These are phyloP conservation scores for Cryptococcus neoformans DNA, from an alignment of 1,284 basidiomycete genomes.

Conservation along the genomic window DNA sequence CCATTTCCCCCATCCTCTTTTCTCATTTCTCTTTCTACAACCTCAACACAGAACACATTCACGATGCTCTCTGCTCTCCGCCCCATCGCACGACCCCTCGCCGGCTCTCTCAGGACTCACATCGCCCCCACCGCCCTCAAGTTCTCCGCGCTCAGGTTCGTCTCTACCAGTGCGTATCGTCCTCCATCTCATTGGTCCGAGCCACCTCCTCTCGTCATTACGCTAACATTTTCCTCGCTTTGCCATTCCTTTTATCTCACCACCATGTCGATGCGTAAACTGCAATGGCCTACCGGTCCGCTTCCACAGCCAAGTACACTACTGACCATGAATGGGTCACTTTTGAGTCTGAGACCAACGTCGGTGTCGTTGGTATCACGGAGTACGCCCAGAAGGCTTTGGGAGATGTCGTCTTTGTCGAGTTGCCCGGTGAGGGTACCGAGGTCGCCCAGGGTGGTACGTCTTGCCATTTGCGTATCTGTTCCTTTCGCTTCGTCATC, in stretches of 20 bases:
- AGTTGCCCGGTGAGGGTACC: slow-evolving; percentile 72
- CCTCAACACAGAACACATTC: neutral
- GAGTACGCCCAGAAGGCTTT: slow-evolving; percentile 89
- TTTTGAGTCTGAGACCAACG: slow-evolving; percentile 72
- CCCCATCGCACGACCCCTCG: slow-evolving; percentile 15
- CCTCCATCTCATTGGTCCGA: neutral
- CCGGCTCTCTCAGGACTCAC: slow-evolving; percentile 13
- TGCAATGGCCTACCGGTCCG: neutral
- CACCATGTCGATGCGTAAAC: neutral
- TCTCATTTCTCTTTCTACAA: neutral
- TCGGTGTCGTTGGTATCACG: slow-evolving; percentile 87
- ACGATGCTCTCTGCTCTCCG: slow-evolving; percentile 23
- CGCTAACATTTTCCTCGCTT: slow-evolving; percentile 1
- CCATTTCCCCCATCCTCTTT: neutral
- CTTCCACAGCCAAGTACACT: slow-evolving; percentile 68
- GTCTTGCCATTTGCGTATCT: slow-evolving; percentile 16
- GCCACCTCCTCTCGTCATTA: neutral
- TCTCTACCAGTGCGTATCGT: slow-evolving; percentile 21
- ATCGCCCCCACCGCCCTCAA: slow-evolving; percentile 15
- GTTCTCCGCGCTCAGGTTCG: slow-evolving; percentile 24
- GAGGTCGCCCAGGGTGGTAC: slow-evolving; percentile 74
- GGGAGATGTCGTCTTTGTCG: slow-evolving; percentile 97
- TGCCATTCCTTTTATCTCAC: neutral
- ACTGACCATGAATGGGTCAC: slow-evolving; percentile 86
- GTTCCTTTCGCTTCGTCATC: slow-evolving; percentile 1